These are phyloP conservation scores for Pleurotus tuber-regium DNA, from an alignment of 768 basidiomycete genomes.

Conservation along the genomic window DNA sequence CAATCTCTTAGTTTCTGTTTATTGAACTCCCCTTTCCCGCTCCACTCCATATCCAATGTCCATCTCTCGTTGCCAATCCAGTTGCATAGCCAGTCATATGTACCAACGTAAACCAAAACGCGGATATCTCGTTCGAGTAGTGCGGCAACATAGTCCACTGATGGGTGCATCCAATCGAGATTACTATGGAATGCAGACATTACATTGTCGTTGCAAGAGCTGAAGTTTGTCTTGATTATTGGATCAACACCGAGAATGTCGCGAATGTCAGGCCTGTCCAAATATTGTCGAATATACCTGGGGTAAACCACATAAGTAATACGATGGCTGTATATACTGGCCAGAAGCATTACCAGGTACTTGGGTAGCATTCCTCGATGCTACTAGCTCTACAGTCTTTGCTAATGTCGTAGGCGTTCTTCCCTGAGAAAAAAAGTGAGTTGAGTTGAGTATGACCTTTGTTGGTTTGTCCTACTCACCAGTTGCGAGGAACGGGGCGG, in stretches of 20 bases:
- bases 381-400: constrained; percentile 50
- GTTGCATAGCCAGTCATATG: constrained; percentile 58
- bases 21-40: constrained; percentile 42
- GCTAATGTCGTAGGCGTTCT: constrained; percentile 70
- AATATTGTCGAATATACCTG: constrained; percentile 59
- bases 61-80: constrained; percentile 64
- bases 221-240: constrained; percentile 30
- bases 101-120: constrained; percentile 55
- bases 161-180: constrained; percentile 41
- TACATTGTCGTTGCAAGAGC: constrained; percentile 37
- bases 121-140: constrained; percentile 49
- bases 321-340: no score
- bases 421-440: constrained; percentile 24
- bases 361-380: constrained; percentile 53
- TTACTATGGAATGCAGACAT: constrained; percentile 40
- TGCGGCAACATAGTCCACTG: constrained; percentile 36
- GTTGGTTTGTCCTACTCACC: constrained; percentile 24
- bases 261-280: constrained; percentile 56
- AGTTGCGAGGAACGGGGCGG: constrained; percentile 35
- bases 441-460: neutral
- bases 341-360: constrained; percentile 24
- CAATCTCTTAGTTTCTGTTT: constrained; percentile 50
- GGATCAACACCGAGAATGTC: constrained; percentile 61
- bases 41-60: constrained; percentile 61
- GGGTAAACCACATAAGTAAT: no score